Base-by-base conservation (phyloP, 176 grass and related monocot genomes). In the Musa acuminata region DNA sequence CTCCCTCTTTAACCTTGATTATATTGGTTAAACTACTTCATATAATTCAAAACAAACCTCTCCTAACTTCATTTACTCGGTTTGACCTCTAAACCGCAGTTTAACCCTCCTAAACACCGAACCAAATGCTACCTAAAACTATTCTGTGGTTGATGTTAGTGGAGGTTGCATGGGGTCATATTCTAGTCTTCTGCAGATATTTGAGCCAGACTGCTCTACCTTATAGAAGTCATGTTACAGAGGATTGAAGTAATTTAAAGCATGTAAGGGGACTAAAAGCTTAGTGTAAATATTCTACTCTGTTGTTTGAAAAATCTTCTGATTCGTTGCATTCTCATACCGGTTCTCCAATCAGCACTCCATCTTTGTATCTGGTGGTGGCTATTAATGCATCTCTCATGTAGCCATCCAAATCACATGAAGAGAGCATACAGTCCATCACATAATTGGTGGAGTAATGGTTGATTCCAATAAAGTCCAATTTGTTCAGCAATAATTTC, bases 381-480 rank as follows among this genome's bases (percentile, higher is more conserved):
- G 67, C 59, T 71, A 92, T 62, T 70, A 86, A 82, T 79, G 83
- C 83, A 62, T 83, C 77, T 17, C 58, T 81, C 26, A 53, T 49
- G 11, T 86, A 84, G 52, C 26, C 70, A 55, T 83, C 69, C 53
- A 73, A 62, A 51, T 74, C 53, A 49, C 85, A 92, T 20, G 23
- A 29, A 79, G 80, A 85, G 53, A 71, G 55, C 24, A 82, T 86
- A 74, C 89, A 86, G 72, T 88, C 86, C 72, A 86, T 82, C 12
- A 79, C 53, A 55, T 92, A 91, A 7, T 72, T 14, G 83, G 80
- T 83, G 14, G 73, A 66, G 43, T 88, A 92, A 73, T 92, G 89
- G 55, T 92, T 92, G 51, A 88, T 66, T 35, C 85, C 89, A 22
- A 92, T 79, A 69, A 88, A 92, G 26, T 92, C 89, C 16, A 92